Conservation (phyloP, 805 yeast species). For the Kurtzmaniella cleridarum region DNA sequence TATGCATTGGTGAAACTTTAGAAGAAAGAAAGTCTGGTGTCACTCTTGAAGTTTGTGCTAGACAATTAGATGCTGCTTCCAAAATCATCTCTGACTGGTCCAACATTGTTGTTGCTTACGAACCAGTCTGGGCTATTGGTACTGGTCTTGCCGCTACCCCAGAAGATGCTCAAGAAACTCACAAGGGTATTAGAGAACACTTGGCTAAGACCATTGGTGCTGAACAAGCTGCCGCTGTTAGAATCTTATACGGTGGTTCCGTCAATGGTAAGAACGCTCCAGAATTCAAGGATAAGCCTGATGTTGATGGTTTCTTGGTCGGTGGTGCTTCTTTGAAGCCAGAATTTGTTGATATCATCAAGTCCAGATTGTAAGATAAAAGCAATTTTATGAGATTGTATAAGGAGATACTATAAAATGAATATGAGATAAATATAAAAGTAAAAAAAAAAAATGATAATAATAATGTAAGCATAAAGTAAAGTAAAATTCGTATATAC, state of each 20-base stretch:
- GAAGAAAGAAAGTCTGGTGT: conserved; percentile 89
- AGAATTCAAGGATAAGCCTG: conserved; percentile 85
- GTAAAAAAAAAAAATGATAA: not conserved
- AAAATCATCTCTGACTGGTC: conserved; percentile 83
- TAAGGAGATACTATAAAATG: no score
- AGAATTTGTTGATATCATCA: conserved; percentile 92
- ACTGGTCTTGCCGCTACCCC: conserved; percentile 99
- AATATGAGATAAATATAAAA: no score
- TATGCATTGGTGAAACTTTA: conserved; percentile 96
- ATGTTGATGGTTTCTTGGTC: conserved; percentile 97
- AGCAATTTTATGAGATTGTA: not conserved
- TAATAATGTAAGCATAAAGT: not conserved
- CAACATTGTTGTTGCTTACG: conserved; percentile 92
- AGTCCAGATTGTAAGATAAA: conserved; percentile 69
- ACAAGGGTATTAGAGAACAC: conserved; percentile 80
- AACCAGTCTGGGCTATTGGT: conserved; percentile 99
- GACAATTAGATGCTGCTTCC: conserved; percentile 86
- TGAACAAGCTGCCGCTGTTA: conserved; percentile 67
- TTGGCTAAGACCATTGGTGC: conserved; percentile 72
- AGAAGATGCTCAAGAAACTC: conserved; percentile 95
- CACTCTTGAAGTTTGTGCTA: conserved; percentile 81
- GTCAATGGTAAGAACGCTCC: conserved; percentile 92
- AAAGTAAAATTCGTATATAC: no score
- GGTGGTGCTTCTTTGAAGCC: conserved; percentile 99
- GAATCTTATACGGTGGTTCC: conserved; percentile 98